These are phyloP conservation scores for Phyllosticta paracitricarpa DNA, from an alignment of 2,329 filamentous ascomycete genomes.

Conservation along the genomic window DNA sequence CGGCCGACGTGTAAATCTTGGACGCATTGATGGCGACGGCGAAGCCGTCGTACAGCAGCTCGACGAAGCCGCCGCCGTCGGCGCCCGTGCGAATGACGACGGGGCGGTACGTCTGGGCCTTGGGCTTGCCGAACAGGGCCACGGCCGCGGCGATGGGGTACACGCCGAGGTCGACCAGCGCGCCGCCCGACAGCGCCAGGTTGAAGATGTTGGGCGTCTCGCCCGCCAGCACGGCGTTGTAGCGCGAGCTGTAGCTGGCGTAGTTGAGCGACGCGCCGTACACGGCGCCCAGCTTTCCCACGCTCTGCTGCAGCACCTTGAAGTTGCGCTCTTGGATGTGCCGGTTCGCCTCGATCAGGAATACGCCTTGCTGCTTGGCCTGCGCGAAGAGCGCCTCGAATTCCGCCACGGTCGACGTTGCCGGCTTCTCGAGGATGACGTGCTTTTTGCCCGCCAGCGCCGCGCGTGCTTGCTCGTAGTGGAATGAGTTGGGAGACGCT, in stretches of 20 bases:
- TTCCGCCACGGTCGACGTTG: constrained; percentile 33
- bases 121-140: constrained; percentile 37
- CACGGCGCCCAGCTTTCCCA: constrained; percentile 32
- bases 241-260: constrained; percentile 36
- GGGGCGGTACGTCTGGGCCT: constrained; percentile 32
- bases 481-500: constrained; percentile 39
- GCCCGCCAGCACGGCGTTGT: constrained; percentile 37
- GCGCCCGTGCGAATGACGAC: constrained; percentile 35
- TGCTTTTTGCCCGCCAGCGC: constrained; percentile 36
- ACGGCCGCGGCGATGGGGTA: constrained; percentile 39
- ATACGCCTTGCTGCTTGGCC: constrained; percentile 31
- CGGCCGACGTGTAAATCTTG: constrained; percentile 36
- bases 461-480: constrained; percentile 36
- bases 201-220: constrained; percentile 41
- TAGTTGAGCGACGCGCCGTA: constrained; percentile 37
- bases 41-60: constrained; percentile 36
- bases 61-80: constrained; percentile 36
- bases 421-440: constrained; percentile 42
- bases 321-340: constrained; percentile 43
- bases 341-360: constrained; percentile 39
- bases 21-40: constrained; percentile 33
- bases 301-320: constrained; percentile 30
- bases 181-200: constrained; percentile 37
- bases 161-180: constrained; percentile 39
- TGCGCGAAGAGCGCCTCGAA: constrained; percentile 34